Percentiles rank a stretch among this genome's conserved stretches.
These are phyloP conservation scores for Camellia granthamiana DNA, from an alignment of 148 eudicot genomes.

Conservation along the genomic window DNA sequence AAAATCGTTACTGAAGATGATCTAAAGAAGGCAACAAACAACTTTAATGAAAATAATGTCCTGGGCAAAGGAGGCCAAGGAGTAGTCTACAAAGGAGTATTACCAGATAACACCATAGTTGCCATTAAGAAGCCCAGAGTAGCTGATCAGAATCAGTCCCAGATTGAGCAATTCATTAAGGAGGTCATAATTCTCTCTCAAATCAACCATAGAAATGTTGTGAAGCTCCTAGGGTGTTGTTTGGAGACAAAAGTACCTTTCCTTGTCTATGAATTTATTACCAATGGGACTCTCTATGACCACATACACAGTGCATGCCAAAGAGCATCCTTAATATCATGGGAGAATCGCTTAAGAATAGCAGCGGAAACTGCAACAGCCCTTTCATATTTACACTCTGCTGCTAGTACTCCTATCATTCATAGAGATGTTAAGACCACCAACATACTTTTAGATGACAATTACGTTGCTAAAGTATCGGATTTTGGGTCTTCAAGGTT, in stretches of 20 bases:
- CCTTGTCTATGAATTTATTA: background rate
- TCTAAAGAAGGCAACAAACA: background rate
- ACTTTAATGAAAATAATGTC: background rate
- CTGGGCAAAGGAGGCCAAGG: background rate
- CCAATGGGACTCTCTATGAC: background rate
- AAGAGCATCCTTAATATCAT: background rate
- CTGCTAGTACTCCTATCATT: background rate
- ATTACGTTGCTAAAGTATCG: background rate
- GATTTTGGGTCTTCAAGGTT: background rate
- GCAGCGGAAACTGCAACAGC: conserved; percentile 2
- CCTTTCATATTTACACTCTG: background rate
- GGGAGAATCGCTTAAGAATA: background rate
- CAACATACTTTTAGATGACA: background rate
- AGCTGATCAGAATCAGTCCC: background rate
- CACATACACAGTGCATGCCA: background rate
- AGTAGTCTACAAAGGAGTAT: background rate
- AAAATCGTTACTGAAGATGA: background rate
- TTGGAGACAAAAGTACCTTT: background rate
- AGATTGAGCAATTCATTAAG: background rate
- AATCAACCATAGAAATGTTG: background rate
- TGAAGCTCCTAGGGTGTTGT: background rate
- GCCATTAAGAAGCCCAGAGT: conserved; percentile 3
- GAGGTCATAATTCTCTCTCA: background rate
- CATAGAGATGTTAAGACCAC: background rate
- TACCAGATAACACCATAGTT: background rate